phyloP scores from a whole-genome alignment of 352 stramenopile species.

The Phytophthora foliorum region DNA sequence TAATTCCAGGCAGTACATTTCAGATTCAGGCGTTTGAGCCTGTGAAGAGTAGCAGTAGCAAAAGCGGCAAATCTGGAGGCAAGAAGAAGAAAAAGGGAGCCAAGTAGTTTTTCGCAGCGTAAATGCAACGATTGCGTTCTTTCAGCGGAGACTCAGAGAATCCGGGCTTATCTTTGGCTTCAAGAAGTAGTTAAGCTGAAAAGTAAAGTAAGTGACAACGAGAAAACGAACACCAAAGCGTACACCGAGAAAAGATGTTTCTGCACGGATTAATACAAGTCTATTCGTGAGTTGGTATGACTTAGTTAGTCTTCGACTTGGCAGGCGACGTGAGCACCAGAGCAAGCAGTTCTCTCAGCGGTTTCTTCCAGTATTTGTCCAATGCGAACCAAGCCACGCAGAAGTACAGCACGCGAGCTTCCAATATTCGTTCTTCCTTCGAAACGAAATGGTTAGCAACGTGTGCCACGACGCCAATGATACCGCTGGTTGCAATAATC shows the following conservation, averaged over 20 bases:
- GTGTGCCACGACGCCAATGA: constrained; percentile 64
- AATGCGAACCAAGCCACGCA: constrained; percentile 76
- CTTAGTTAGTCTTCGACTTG: constrained; percentile 39
- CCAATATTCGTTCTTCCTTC: constrained; percentile 55
- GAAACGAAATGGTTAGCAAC: constrained; percentile 68
- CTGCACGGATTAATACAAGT: not conserved
- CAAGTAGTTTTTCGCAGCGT: constrained; percentile 17
- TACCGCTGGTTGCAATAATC: constrained; percentile 48
- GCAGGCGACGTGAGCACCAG: constrained; percentile 18
- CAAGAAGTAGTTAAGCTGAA: no score
- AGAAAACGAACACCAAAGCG: no score
- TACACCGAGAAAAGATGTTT: no score
- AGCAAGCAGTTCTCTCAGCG: constrained; percentile 50
- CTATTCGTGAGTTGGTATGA: constrained; percentile 2
- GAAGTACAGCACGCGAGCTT: constrained; percentile 68
- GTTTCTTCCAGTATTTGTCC: constrained; percentile 77
- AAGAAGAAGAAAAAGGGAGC: constrained; percentile 57
- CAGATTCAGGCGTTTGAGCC: constrained; percentile 75
- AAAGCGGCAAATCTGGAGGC: constrained; percentile 36
- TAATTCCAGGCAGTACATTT: constrained; percentile 72
- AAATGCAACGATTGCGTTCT: constrained; percentile 19
- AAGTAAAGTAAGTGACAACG: no score
- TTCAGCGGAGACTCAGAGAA: not conserved
- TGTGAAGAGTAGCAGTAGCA: constrained; percentile 22
- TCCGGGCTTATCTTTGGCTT: no score